Conservation (phyloP, 176 grass and related monocot species). For the Lolium multiflorum region DNA sequence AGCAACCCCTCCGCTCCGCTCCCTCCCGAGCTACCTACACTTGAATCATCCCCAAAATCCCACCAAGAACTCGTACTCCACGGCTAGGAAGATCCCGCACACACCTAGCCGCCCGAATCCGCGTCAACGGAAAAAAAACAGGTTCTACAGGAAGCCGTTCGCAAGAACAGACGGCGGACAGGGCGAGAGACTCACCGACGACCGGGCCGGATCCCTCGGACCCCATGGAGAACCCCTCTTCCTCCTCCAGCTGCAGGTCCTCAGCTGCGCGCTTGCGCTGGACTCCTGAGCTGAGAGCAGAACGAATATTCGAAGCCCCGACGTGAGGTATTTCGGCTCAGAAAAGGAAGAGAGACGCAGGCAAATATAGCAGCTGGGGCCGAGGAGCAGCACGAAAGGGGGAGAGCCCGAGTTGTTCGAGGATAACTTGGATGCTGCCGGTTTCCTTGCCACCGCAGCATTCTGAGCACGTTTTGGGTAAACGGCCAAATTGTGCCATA, state of each 20-base stretch:
- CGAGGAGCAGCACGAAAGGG: background rate
- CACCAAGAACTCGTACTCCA: background rate
- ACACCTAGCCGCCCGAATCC: background rate
- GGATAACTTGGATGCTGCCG: background rate
- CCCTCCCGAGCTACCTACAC: background rate
- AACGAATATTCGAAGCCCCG: constrained; percentile 46
- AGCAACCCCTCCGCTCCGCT: background rate
- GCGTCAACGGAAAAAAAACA: background rate
- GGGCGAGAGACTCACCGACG: constrained; percentile 45
- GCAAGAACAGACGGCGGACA: background rate
- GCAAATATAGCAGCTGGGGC: background rate
- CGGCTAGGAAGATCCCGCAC: background rate
- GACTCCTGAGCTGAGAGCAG: constrained; percentile 17
- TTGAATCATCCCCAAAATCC: constrained; percentile 2
- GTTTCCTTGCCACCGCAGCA: background rate
- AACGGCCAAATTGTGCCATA: background rate
- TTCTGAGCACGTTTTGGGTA: background rate
- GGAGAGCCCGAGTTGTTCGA: background rate
- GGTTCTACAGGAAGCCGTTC: background rate
- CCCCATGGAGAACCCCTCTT: constrained; percentile 44
- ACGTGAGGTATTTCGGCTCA: background rate
- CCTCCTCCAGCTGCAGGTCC: constrained; percentile 41
- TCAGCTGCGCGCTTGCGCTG: background rate
- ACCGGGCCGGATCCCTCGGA: constrained; percentile 52
- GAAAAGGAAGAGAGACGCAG: background rate